A percentile compares a stretch with the other conserved stretches of the same genome.
phyloP scores from a whole-genome alignment of 1,284 basidiomycete species.

The Melanopsichium pennsylvanicum region DNA sequence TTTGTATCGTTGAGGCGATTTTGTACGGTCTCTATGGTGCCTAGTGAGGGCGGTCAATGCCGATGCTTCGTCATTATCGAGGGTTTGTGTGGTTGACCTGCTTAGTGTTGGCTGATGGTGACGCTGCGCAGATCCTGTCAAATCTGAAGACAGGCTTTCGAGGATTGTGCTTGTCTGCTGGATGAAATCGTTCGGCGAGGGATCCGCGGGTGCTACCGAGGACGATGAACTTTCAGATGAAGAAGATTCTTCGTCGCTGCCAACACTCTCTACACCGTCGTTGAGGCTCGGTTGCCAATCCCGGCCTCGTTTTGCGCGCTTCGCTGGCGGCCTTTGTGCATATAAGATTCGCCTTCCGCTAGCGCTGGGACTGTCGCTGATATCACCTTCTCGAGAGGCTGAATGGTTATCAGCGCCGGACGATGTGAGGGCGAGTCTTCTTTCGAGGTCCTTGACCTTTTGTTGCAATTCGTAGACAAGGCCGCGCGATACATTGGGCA shows the following conservation, averaged over 20 bases:
- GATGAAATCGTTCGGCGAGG: slow-evolving; percentile 35
- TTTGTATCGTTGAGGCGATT: slow-evolving; percentile 25
- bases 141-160: slow-evolving; percentile 37
- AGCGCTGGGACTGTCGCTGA: slow-evolving; percentile 2
- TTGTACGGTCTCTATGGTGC: slow-evolving; percentile 24
- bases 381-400: neutral
- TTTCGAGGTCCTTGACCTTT: slow-evolving; percentile 42
- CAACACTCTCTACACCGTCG: slow-evolving; percentile 1
- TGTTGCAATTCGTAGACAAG: slow-evolving; percentile 40
- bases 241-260: slow-evolving; percentile 9
- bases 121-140: slow-evolving; percentile 20
- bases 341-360: slow-evolving; percentile 3
- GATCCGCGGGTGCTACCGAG: slow-evolving; percentile 12
- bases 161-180: slow-evolving; percentile 45
- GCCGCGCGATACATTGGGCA: slow-evolving; percentile 34
- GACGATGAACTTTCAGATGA: slow-evolving; percentile 16
- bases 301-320: slow-evolving; percentile 13
- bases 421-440: slow-evolving; percentile 25
- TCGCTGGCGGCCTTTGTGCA: neutral
- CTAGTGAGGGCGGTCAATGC: slow-evolving; percentile 26
- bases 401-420: neutral
- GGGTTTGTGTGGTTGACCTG: slow-evolving; percentile 18
- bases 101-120: neutral
- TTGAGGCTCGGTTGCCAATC: slow-evolving; percentile 4
- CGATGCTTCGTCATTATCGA: slow-evolving; percentile 37